phyloP scores from a whole-genome alignment of 306 rosid genomes.

The Arachis hypogaea region DNA sequence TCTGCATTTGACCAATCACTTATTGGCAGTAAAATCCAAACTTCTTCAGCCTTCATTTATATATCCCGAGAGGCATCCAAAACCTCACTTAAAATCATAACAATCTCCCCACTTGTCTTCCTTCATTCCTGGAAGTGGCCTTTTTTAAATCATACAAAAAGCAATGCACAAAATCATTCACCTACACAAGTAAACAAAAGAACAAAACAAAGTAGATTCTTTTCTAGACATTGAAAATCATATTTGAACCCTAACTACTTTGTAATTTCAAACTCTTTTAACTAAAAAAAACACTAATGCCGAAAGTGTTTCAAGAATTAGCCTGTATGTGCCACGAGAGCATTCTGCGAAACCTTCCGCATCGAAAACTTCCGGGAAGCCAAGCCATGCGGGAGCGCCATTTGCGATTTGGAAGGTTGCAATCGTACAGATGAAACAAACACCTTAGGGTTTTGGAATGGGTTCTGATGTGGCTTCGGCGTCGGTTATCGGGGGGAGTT shows the following conservation, averaged over 20 bases:
- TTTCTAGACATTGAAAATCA: background rate
- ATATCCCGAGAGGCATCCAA: constrained; percentile 32
- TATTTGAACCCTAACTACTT: background rate
- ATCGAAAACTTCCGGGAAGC: constrained; percentile 46
- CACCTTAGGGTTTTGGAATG: constrained; percentile 28
- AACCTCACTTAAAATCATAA: constrained; percentile 51
- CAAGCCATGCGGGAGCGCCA: constrained; percentile 7
- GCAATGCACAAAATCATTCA: constrained; percentile 83
- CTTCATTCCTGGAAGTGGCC: constrained; percentile 75
- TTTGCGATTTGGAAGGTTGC: constrained; percentile 38
- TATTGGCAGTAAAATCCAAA: constrained; percentile 73
- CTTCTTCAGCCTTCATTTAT: constrained; percentile 52
- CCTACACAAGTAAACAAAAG: constrained; percentile 49
- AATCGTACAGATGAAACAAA: constrained; percentile 27
- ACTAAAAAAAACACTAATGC: constrained; percentile 38
- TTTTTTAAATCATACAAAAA: constrained; percentile 84
- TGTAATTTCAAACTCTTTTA: background rate
- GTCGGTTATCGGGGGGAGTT: constrained; percentile 34
- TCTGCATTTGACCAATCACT: constrained; percentile 52
- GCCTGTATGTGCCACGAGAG: constrained; percentile 55
- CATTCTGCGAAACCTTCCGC: constrained; percentile 69
- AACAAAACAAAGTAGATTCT: constrained; percentile 26
- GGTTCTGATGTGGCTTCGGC: constrained; percentile 6
- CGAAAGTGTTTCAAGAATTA: constrained; percentile 60
- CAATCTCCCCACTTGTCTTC: constrained; percentile 62